Conservation (phyloP, 2,329 filamentous ascomycete genomes). For the Clonostachys solani region DNA sequence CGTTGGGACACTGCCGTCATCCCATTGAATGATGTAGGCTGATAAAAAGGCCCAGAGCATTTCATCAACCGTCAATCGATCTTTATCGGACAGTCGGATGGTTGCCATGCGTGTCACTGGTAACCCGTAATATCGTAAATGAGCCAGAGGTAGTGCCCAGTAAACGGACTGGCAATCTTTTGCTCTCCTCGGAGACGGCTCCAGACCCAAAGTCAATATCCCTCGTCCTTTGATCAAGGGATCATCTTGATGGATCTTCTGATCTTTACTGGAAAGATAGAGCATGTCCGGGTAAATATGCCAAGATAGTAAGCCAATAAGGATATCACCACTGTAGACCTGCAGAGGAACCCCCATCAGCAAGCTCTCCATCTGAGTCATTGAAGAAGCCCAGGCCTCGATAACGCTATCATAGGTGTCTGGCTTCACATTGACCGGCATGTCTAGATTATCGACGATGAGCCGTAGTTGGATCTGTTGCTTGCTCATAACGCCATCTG, state of each 20-base stretch:
- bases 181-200: background rate
- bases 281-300: conserved; percentile 2
- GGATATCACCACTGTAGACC: background rate
- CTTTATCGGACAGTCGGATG: too few species aligned
- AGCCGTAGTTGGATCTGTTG: background rate
- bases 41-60: too few species aligned
- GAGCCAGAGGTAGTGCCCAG: conserved; percentile 1
- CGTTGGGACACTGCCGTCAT: too few species aligned
- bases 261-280: background rate
- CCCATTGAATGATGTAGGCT: too few species aligned
- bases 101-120: background rate
- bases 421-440: background rate
- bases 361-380: background rate
- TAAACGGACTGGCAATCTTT: background rate
- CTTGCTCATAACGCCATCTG: conserved; percentile 18
- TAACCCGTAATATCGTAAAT: conserved; percentile 2
- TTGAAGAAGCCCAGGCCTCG: background rate
- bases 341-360: background rate
- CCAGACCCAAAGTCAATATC: conserved; percentile 1
- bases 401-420: background rate
- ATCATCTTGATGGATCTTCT: background rate
- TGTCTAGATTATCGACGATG: background rate
- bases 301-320: conserved; percentile 1
- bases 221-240: background rate
- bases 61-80: too few species aligned